A percentile compares a stretch with the other conserved stretches of the same genome.
Evolutionary conservation across 108 stramenopile species (phyloP).

Genomic region (Parietichytrium sp.): DNA sequence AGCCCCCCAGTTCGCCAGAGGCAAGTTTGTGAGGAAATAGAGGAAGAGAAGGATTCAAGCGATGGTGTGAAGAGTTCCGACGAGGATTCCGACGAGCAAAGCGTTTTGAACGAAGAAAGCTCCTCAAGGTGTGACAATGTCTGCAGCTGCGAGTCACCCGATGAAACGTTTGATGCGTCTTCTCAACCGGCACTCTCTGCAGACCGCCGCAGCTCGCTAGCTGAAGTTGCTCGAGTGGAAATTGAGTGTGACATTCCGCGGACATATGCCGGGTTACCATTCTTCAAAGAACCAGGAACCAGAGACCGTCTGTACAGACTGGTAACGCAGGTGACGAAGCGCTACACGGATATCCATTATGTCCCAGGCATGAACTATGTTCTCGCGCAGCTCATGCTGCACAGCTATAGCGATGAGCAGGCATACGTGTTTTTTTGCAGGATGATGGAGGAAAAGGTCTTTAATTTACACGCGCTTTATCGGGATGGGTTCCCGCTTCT

Average conservation of each 20-base stretch:
- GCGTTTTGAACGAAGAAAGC: not conserved
- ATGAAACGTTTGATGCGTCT: not conserved
- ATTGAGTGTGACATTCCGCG: constrained; percentile 19
- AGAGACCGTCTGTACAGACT: not conserved
- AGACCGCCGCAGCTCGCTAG: not conserved
- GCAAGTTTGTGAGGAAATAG: not conserved
- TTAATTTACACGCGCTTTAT: not conserved
- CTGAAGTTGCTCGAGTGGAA: not conserved
- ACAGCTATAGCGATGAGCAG: not conserved
- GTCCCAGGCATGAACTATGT: constrained; percentile 42
- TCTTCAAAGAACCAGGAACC: not conserved
- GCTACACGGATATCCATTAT: not conserved
- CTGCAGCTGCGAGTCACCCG: not conserved
- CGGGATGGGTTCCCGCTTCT: not conserved
- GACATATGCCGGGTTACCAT: not conserved
- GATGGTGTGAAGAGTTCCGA: not conserved
- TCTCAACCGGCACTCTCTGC: not conserved
- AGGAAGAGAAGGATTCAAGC: not conserved
- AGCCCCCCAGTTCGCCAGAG: not conserved
- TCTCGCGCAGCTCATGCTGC: not conserved
- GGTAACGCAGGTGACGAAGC: not conserved
- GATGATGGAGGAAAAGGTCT: not conserved
- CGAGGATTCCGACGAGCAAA: not conserved
- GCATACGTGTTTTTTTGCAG: not conserved
- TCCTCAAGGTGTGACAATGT: not conserved